A percentile compares a stretch with the other conserved stretches of the same genome.
phyloP scores from a whole-genome alignment of 139 green algal genomes.

The Picochlorum costavermella region DNA sequence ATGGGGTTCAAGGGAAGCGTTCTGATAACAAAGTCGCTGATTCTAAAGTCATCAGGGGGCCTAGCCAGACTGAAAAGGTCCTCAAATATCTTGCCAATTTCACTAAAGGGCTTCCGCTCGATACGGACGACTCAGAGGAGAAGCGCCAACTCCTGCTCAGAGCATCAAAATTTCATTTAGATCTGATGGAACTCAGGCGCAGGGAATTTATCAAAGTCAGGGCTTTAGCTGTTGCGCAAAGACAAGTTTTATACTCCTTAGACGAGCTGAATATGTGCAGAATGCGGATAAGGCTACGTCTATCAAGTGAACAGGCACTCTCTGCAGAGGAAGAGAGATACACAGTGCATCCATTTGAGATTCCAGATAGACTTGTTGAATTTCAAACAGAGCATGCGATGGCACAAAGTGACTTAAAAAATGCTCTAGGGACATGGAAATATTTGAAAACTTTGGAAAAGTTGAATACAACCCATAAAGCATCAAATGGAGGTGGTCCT shows the following conservation, averaged over 20 bases:
- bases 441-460: conserved; percentile 58
- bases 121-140: background rate
- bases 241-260: conserved; percentile 61
- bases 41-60: conserved; percentile 41
- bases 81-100: conserved; percentile 35
- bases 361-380: conserved; percentile 27
- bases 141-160: conserved; percentile 26
- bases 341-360: conserved; percentile 9
- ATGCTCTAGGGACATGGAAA: conserved; percentile 52
- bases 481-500: too few species aligned
- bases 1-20: background rate
- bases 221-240: conserved; percentile 45
- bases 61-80: conserved; percentile 56
- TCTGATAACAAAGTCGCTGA: conserved; percentile 24
- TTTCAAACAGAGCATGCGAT: conserved; percentile 48
- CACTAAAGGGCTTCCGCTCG: conserved; percentile 8
- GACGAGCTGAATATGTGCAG: conserved; percentile 81
- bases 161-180: conserved; percentile 38
- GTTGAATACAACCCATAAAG: background rate
- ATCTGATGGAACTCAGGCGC: conserved; percentile 51
- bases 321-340: background rate
- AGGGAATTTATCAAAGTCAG: conserved; percentile 54
- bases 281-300: conserved; percentile 51
- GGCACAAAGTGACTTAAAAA: conserved; percentile 47
- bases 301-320: conserved; percentile 6